These are phyloP conservation scores for Neoboletus brunneissimus DNA, from an alignment of 768 basidiomycete genomes.

Conservation along the genomic window DNA sequence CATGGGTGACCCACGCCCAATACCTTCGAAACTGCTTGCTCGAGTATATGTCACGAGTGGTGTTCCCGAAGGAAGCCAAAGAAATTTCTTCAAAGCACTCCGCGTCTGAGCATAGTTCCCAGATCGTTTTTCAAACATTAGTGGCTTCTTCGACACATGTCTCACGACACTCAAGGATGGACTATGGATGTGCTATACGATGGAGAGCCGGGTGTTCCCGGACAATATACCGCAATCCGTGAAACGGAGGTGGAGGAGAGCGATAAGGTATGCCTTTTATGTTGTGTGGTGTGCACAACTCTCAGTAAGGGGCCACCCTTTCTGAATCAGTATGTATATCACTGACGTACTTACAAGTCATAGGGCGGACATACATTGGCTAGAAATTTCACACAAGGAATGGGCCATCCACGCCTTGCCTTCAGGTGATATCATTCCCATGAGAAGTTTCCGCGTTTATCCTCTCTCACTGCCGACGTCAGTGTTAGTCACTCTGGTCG, in stretches of 20 bases:
- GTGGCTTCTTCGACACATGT: background rate
- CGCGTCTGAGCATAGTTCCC: background rate
- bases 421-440: background rate
- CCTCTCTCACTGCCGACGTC: conserved; percentile 37
- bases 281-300: background rate
- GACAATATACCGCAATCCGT: background rate
- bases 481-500: too few species aligned
- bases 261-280: background rate
- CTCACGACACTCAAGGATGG: background rate
- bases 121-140: conserved; percentile 4
- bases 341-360: background rate
- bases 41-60: too few species aligned
- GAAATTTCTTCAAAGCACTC: too few species aligned
- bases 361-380: background rate
- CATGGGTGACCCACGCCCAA: conserved; percentile 31
- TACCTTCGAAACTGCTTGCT: conserved; percentile 25
- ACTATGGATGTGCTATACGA: background rate
- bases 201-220: background rate
- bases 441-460: conserved; percentile 29
- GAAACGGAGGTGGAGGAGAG: background rate
- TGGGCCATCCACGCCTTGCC: background rate
- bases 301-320: background rate
- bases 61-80: too few species aligned
- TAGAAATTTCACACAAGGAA: background rate
- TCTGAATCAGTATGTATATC: background rate